Evolutionary conservation across 352 stramenopile species (phyloP).

Genomic region (Phytophthora agathidicida): DNA sequence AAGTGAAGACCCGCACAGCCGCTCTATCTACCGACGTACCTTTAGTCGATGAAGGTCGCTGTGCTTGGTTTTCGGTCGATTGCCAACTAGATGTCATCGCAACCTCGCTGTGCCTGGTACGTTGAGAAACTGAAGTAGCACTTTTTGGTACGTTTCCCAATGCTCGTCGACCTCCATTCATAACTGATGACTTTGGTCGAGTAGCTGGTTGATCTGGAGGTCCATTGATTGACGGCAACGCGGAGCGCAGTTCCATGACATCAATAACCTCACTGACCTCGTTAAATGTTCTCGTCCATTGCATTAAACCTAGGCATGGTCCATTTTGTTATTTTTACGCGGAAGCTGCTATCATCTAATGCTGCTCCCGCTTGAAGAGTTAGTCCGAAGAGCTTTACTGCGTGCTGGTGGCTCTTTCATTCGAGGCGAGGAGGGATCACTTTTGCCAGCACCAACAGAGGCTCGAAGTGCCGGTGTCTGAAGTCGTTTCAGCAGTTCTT

Average conservation of each 20-base stretch:
- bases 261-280: not conserved
- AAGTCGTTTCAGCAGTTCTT: conserved; percentile 58
- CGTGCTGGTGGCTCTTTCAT: conserved; percentile 3
- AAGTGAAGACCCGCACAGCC: conserved; percentile 8
- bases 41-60: conserved; percentile 18
- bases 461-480: conserved; percentile 22
- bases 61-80: conserved; percentile 4
- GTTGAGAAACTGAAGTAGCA: conserved; percentile 22
- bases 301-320: too few species aligned
- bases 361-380: conserved; percentile 4
- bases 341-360: not conserved
- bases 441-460: conserved; percentile 4
- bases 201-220: not conserved
- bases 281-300: not conserved
- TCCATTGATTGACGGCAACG: conserved; percentile 22
- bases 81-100: conserved; percentile 2
- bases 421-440: not conserved
- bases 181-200: conserved; percentile 6
- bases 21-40: conserved; percentile 2
- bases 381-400: not conserved
- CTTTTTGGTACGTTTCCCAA: conserved; percentile 29
- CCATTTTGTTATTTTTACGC: conserved; percentile 33
- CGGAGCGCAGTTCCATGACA: conserved; percentile 19
- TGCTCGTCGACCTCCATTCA: conserved; percentile 1
- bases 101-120: conserved; percentile 1